Conservation (phyloP, 257 asterid genomes). For the Forsythia suspensa region DNA sequence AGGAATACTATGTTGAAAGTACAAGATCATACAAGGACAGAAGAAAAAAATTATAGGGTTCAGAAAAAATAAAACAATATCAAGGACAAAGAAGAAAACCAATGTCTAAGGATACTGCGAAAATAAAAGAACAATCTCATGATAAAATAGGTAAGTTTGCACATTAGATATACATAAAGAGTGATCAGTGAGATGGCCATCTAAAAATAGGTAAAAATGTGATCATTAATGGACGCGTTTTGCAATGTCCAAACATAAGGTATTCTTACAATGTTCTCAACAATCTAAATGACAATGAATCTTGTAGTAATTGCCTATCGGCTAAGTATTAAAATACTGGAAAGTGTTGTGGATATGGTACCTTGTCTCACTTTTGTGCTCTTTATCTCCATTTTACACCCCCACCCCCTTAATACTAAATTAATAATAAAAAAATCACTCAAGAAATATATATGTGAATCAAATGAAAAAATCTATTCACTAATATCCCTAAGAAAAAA, state of each 20-base stretch:
- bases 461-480: too few relatives aligned
- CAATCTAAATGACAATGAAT: neutral
- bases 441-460: too few relatives aligned
- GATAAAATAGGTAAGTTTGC: neutral
- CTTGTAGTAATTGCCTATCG: neutral
- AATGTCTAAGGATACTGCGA: too few relatives aligned
- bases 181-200: neutral
- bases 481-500: too few relatives aligned
- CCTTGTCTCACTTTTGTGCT: conserved; percentile 38
- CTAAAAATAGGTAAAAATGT: conserved; percentile 7
- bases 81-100: neutral
- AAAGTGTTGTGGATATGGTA: conserved; percentile 11
- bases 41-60: neutral
- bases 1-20: neutral
- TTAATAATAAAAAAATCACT: too few relatives aligned
- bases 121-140: neutral
- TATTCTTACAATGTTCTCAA: conserved; percentile 11
- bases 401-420: too few relatives aligned
- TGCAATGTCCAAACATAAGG: neutral
- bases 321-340: neutral
- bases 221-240: neutral
- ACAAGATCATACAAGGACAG: neutral
- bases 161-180: neutral
- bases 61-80: neutral
- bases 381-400: conserved; percentile 19